Conservation (phyloP, 129 eudicot genomes). For the Escallonia rubra region DNA sequence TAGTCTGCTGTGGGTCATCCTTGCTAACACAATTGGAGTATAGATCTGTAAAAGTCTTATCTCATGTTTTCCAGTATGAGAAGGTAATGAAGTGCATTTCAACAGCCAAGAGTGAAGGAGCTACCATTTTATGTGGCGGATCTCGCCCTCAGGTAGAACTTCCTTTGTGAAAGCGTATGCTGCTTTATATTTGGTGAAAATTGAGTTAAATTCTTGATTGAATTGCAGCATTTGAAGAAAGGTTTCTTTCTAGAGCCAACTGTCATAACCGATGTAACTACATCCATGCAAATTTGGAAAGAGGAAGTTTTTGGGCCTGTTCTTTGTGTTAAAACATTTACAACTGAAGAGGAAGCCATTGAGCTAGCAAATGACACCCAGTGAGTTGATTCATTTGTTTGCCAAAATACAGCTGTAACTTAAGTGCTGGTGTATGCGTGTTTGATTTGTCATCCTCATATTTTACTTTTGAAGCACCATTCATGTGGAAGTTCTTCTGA, state of each 20-base stretch:
- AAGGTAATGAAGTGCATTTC: conserved; percentile 75
- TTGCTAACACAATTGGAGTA: background rate
- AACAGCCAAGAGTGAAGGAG: conserved; percentile 94
- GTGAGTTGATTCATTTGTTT: conserved; percentile 34
- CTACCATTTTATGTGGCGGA: conserved; percentile 81
- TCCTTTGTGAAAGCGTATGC: background rate
- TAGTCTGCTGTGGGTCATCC: background rate
- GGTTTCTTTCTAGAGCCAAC: conserved; percentile 83
- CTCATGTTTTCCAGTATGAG: conserved; percentile 54
- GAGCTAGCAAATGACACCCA: conserved; percentile 93
- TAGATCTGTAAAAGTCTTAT: background rate
- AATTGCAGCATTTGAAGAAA: conserved; percentile 59
- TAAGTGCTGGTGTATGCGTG: background rate
- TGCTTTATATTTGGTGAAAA: background rate
- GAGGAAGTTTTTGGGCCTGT: conserved; percentile 99
- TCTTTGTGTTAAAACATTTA: conserved; percentile 85
- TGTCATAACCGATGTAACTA: conserved; percentile 70
- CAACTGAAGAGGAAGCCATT: conserved; percentile 87
- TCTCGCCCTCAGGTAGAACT: conserved; percentile 64
- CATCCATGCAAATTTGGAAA: conserved; percentile 97
- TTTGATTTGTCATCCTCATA: background rate
- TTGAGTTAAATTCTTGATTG: background rate
- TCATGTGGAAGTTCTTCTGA: background rate
- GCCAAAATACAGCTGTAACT: background rate
- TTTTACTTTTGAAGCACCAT: background rate